phyloP scores from a whole-genome alignment of 192 early-diverging fungal genomes.

The Gamsiella multidivaricata region DNA sequence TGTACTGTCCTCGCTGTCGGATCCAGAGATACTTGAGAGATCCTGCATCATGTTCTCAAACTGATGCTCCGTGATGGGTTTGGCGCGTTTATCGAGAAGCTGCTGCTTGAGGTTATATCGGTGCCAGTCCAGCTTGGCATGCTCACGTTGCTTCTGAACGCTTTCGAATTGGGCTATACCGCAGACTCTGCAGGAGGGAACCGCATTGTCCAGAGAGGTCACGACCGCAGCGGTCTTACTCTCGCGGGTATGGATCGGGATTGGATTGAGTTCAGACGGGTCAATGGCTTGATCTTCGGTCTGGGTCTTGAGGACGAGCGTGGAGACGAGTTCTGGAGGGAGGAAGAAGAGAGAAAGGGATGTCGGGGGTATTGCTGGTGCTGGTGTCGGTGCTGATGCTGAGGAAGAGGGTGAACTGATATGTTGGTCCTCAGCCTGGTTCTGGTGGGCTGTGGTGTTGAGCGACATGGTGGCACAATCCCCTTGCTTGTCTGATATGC shows the following conservation, averaged over 20 bases:
- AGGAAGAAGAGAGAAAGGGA: conserved; percentile 39
- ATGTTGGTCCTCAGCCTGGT: too few species aligned
- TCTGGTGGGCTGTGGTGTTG: too few species aligned
- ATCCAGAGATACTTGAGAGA: conserved; percentile 63
- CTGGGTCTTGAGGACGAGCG: conserved; percentile 16
- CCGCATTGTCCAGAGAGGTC: conserved; percentile 30
- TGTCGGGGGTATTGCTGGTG: not conserved
- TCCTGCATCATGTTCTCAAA: conserved; percentile 66
- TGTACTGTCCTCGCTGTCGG: conserved; percentile 39
- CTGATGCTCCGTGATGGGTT: conserved; percentile 55
- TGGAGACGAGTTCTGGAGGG: conserved; percentile 27
- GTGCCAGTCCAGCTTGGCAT: conserved; percentile 67
- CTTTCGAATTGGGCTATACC: conserved; percentile 43
- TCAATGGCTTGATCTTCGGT: not conserved
- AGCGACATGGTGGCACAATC: too few species aligned
- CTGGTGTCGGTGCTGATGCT: too few species aligned
- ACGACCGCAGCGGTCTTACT: not conserved
- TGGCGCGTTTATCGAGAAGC: conserved; percentile 38
- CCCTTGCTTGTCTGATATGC: too few species aligned
- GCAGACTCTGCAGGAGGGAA: conserved; percentile 58
- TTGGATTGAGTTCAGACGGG: not conserved
- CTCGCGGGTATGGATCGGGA: not conserved
- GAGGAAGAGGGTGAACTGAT: too few species aligned
- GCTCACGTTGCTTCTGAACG: conserved; percentile 57
- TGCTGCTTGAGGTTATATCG: conserved; percentile 67